phyloP scores from a whole-genome alignment of 2,329 filamentous ascomycete species.

The Penicillium verrucosum region DNA sequence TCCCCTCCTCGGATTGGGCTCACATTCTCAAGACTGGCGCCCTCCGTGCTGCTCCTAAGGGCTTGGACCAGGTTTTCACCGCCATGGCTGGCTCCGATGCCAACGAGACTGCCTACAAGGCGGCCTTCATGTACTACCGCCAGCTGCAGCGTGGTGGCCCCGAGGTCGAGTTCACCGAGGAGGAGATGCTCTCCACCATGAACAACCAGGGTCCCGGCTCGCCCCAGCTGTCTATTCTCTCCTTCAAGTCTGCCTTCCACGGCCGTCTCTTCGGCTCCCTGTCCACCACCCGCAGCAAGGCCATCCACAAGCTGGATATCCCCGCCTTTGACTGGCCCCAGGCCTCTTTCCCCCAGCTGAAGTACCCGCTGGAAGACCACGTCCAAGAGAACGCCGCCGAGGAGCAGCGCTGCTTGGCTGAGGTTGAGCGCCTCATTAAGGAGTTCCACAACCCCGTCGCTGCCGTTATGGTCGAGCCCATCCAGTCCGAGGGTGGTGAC shows the following conservation, averaged over 20 bases:
- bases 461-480: slow-evolving; percentile 81
- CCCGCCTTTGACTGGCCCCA: slow-evolving; percentile 94
- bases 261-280: slow-evolving; percentile 84
- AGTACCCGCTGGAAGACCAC: slow-evolving; percentile 81
- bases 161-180: slow-evolving; percentile 55
- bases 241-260: slow-evolving; percentile 86
- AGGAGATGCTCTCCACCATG: slow-evolving; percentile 74
- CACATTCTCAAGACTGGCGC: slow-evolving; percentile 70
- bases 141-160: slow-evolving; percentile 76
- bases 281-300: slow-evolving; percentile 86
- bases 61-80: slow-evolving; percentile 81
- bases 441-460: slow-evolving; percentile 75
- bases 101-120: slow-evolving; percentile 93
- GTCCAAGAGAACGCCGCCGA: slow-evolving; percentile 75
- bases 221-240: slow-evolving; percentile 77
- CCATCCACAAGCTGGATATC: slow-evolving; percentile 93
- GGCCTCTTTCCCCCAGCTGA: slow-evolving; percentile 77
- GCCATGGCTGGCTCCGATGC: slow-evolving; percentile 85
- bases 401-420: slow-evolving; percentile 75
- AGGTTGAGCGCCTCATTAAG: slow-evolving; percentile 77
- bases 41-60: slow-evolving; percentile 69
- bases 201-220: slow-evolving; percentile 75
- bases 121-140: slow-evolving; percentile 88
- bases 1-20: slow-evolving; percentile 81
- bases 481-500: slow-evolving; percentile 91